Conservation (phyloP, 2,329 filamentous ascomycete species). For the Claviceps arundinis region DNA sequence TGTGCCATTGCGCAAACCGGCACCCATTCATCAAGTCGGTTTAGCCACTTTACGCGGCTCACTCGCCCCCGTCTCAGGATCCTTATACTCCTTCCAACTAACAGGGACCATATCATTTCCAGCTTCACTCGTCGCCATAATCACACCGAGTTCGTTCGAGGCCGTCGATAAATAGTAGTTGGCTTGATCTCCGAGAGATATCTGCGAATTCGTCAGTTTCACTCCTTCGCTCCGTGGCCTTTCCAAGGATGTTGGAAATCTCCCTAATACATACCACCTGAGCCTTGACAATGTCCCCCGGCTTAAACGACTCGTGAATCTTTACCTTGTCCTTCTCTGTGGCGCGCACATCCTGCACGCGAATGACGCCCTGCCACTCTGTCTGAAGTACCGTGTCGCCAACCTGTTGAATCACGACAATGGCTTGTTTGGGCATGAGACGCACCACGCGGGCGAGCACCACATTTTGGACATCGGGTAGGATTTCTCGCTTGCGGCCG, state of each 20-base stretch:
- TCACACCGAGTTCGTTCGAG: constrained; percentile 80
- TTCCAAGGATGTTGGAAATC: no score
- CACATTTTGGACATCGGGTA: constrained; percentile 68
- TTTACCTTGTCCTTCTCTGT: constrained; percentile 94
- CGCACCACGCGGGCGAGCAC: constrained; percentile 80
- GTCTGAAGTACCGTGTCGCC: constrained; percentile 58
- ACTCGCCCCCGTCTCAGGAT: constrained; percentile 60
- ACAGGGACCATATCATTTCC: constrained; percentile 87
- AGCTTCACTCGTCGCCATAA: constrained; percentile 79
- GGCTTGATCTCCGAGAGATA: constrained; percentile 82
- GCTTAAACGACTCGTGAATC: constrained; percentile 80
- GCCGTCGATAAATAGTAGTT: constrained; percentile 94
- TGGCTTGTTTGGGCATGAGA: constrained; percentile 73
- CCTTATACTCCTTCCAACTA: constrained; percentile 89
- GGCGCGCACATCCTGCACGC: constrained; percentile 80
- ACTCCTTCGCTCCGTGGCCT: neutral
- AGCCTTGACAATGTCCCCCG: constrained; percentile 82
- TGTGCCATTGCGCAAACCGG: neutral
- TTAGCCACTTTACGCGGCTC: constrained; percentile 90
- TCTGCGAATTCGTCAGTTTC: constrained; percentile 30
- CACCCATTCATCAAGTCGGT: constrained; percentile 49
- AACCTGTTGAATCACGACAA: constrained; percentile 75
- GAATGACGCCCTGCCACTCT: constrained; percentile 74
- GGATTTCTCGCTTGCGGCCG: constrained; percentile 48
- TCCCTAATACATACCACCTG: constrained; percentile 49